phyloP scores from a whole-genome alignment of 805 yeast species.

The Sugiyamaella lignohabitans region DNA sequence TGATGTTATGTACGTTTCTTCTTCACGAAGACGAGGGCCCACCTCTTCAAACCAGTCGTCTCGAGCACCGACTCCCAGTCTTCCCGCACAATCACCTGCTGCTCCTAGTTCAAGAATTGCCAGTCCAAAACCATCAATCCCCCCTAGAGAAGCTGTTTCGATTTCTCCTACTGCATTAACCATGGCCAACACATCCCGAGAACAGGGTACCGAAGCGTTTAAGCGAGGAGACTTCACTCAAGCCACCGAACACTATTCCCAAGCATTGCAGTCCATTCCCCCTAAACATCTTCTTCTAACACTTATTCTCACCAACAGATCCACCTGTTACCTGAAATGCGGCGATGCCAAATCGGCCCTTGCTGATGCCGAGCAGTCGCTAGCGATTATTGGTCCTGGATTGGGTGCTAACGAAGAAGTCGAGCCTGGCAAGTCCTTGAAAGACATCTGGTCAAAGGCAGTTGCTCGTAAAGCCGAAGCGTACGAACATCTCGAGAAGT shows the following conservation, averaged over 20 bases:
- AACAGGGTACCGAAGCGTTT: slow-evolving; percentile 55
- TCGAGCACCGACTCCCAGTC: not conserved
- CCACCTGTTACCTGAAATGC: slow-evolving; percentile 55
- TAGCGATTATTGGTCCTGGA: slow-evolving; percentile 35
- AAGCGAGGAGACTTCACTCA: slow-evolving; percentile 73
- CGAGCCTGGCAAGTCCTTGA: slow-evolving; percentile 49
- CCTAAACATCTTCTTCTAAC: slow-evolving; percentile 56
- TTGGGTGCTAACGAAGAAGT: slow-evolving; percentile 37
- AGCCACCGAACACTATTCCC: slow-evolving; percentile 57
- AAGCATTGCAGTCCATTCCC: slow-evolving; percentile 55
- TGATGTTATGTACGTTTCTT: slow-evolving; percentile 17
- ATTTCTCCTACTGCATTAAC: slow-evolving; percentile 30
- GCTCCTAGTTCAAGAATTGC: slow-evolving; percentile 17
- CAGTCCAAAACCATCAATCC: slow-evolving; percentile 14
- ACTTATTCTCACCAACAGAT: slow-evolving; percentile 68
- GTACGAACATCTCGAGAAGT: slow-evolving; percentile 70
- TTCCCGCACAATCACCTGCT: slow-evolving; percentile 9
- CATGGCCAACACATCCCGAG: slow-evolving; percentile 26
- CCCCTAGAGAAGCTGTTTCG: slow-evolving; percentile 20
- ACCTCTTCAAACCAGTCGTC: not conserved
- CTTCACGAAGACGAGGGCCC: slow-evolving; percentile 16
- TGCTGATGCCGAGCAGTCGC: slow-evolving; percentile 42
- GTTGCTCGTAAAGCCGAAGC: slow-evolving; percentile 73
- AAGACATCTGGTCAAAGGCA: slow-evolving; percentile 69
- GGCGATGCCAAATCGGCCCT: slow-evolving; percentile 61